Evolutionary conservation across 805 yeast species (phyloP).

Genomic region (Yamadazyma scolyti): DNA sequence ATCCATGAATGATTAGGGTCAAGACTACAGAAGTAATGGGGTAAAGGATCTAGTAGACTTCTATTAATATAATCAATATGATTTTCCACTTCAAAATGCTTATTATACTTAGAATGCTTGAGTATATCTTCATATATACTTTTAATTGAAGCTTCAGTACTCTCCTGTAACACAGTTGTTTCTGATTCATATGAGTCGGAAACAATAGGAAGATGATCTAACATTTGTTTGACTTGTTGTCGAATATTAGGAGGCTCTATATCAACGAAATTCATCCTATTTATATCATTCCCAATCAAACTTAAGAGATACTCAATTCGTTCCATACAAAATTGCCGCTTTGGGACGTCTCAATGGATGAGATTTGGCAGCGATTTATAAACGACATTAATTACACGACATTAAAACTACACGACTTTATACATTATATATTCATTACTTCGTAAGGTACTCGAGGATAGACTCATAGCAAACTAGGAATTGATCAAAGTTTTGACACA

Average conservation of each 20-base stretch:
- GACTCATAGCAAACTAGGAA: conserved; percentile 71
- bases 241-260: conserved; percentile 10
- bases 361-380: background rate
- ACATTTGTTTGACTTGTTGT: conserved; percentile 10
- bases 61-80: conserved; percentile 45
- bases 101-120: conserved; percentile 8
- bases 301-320: conserved; percentile 16
- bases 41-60: conserved; percentile 39
- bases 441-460: conserved; percentile 25
- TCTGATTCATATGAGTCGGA: conserved; percentile 26
- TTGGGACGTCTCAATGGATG: conserved; percentile 10
- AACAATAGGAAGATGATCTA: conserved; percentile 12
- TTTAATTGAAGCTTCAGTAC: conserved; percentile 23
- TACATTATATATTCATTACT: too few species aligned
- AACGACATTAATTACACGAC: background rate
- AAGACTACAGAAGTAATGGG: conserved; percentile 47
- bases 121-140: conserved; percentile 23
- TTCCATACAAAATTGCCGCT: conserved; percentile 8
- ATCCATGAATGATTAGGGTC: conserved; percentile 96
- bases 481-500: conserved; percentile 82
- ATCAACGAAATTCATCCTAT: conserved; percentile 11
- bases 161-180: conserved; percentile 37
- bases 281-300: conserved; percentile 15
- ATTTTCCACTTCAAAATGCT: conserved; percentile 16
- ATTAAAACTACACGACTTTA: too few species aligned